phyloP scores from a whole-genome alignment of 1,139 yeast species.

The Scheffersomyces segobiensis region DNA sequence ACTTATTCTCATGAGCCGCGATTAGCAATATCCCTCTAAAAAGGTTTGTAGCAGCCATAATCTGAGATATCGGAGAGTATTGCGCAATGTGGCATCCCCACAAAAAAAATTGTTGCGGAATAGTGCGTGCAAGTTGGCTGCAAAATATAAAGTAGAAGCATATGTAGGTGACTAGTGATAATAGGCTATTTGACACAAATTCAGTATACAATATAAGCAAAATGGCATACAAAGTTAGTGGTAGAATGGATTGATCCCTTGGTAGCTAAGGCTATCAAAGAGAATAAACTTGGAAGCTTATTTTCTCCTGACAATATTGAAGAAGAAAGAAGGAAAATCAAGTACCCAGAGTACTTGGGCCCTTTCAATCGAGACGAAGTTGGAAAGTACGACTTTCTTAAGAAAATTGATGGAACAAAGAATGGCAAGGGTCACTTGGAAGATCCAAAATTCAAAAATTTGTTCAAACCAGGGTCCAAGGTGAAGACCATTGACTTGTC shows the following conservation, averaged over 20 bases:
- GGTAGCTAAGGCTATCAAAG: conserved; percentile 2
- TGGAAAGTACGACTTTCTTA: conserved; percentile 12
- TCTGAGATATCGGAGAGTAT: neutral
- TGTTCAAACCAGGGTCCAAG: conserved; percentile 18
- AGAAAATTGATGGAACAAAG: conserved; percentile 14
- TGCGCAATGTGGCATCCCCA: neutral
- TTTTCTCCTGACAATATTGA: conserved; percentile 5
- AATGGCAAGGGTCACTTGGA: conserved; percentile 24
- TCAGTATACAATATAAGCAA: neutral
- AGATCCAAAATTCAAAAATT: conserved; percentile 21
- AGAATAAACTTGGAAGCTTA: conserved; percentile 1
- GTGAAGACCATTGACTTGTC: conserved; percentile 15
- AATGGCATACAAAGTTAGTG: conserved; percentile 1
- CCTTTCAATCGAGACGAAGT: conserved; percentile 10
- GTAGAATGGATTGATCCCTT: conserved; percentile 11
- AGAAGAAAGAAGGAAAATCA: conserved; percentile 9
- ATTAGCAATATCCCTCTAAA: neutral
- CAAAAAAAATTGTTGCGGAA: neutral
- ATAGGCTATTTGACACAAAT: neutral
- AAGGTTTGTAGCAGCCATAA: neutral
- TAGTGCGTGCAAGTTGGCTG: neutral
- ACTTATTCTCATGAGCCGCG: neutral
- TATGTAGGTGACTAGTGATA: neutral
- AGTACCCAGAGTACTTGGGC: conserved; percentile 18
- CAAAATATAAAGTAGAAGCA: neutral